Evolutionary conservation across 192 early-diverging fungal species (phyloP), one percentile per base, ranked within the genome.

Genomic region (Geosiphon pyriformis): DNA sequence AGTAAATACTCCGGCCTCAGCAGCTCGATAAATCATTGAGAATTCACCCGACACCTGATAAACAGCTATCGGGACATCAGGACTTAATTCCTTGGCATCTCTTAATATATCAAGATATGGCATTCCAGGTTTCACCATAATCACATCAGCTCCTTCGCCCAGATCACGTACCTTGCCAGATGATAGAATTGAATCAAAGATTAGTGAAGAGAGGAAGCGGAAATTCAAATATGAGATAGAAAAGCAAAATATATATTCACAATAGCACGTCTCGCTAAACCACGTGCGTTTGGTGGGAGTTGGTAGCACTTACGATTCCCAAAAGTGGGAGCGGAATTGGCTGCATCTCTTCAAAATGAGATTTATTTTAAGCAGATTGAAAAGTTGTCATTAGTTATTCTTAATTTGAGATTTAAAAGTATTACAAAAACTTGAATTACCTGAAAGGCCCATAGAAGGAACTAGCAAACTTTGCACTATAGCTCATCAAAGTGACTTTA

Each of bases 391-490:
- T 54, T 54, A 6, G 6, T 12, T 26, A 54, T 4, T 7, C 52
- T 26, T 12, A 12, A 12, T 23, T 23, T n/a, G 20, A n/a, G n/a
- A n/a, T n/a, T 23, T 23, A 26, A 6, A 7, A 54, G 6, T 54
- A 54, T 54, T 54, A 26, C 20, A 12, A 26, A 7, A 12, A 54
- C 20, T 54, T 31, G 29, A 25, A 48, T 50, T 74, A 78, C 76
- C 96, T 85, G 85, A 99, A 99, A 1, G 96, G 96, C 0, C 96
- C 96, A 74, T 99, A 99, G 74, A 97, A 95, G 1, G 80, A 83
- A 33, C 88, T 89, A 27, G 96, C 92, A 76, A 95, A 99, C 76
- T 99, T 99, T 32, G 96, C 96, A 52, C 89, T 87, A 74, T 99
- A 99, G n/a, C 85, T 84, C 92, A 99, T 96, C 33, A 99, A 86